Base-by-base conservation (phyloP, 2,329 filamentous ascomycete species). In the Fusarium nygamai region DNA sequence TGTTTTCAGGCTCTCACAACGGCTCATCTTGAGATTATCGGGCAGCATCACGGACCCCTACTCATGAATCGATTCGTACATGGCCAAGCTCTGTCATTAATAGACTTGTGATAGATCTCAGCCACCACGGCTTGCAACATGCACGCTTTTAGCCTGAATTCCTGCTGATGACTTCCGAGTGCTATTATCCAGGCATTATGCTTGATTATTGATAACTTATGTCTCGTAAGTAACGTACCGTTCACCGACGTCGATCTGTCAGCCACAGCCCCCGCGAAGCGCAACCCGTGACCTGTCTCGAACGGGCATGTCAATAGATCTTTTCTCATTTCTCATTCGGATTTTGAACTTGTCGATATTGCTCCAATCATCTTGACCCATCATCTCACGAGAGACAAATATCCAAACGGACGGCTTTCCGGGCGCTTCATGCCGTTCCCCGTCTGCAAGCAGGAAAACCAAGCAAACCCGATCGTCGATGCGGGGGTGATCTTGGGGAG, bases 101-200 rank as follows among this genome's bases (percentile, higher is more conserved):
- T 54, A 67, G 48, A 75, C 72, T 64, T 67, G 60, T 73, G 68
- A 76, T 73, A 75, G 75, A 76, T 76, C 67, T 78, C 71, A 76
- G 72, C 74, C 71, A 67, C 69, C 34, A 44, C 64, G 66, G 71
- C 47, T 64, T 75, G 68, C 39, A 64, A 69, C 65, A 47, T 36
- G 44, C n/a, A 56, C 60, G 27, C 51, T 54, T 69, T 70, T 69
- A 66, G 51, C 64, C 70, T 67, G 61, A 61, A 74, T 27, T 57
- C 59, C 41, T 54, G 51, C 39, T 54, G 43, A 60, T 31, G 48
- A 41, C 29, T 43, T 38, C 43, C 29, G 46, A 44, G 48, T 66
- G 31, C 60, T 51, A 65, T 56, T 51, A 31, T 47, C 56, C 56
- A 69, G 62, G 36, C 47, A 66, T 53, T 50, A 39, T 66, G 56